Percentiles rank a stretch among this genome's conserved stretches.
Conservation (phyloP, 495 filamentous ascomycete species). For the Parmelia sp. region DNA sequence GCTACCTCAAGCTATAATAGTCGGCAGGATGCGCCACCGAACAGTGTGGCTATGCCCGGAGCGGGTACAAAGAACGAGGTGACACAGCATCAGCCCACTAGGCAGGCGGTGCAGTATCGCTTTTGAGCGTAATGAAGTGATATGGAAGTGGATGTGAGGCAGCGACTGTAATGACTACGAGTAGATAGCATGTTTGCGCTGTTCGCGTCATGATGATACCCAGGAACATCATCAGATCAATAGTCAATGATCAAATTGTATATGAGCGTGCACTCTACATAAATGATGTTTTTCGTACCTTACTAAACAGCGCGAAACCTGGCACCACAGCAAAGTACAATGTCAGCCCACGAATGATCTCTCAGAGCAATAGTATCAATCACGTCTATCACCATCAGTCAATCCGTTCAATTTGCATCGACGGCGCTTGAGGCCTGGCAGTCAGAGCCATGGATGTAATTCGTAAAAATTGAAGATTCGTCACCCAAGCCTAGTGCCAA, state of each 20-base stretch:
- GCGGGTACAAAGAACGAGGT: constrained; percentile 3
- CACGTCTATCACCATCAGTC: not conserved
- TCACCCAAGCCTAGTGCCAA: not conserved
- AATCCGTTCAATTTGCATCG: not conserved
- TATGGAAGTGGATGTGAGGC: not conserved
- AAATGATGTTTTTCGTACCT: not conserved
- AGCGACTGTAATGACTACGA: not conserved
- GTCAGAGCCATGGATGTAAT: not conserved
- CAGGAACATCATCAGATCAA: not conserved
- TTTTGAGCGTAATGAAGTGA: constrained; percentile 2
- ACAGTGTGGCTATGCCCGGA: constrained; percentile 5
- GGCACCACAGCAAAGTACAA: not conserved
- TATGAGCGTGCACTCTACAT: not conserved
- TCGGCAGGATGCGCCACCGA: constrained; percentile 6
- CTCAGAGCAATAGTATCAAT: not conserved
- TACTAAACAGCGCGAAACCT: not conserved
- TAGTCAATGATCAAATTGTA: not conserved
- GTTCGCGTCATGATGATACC: not conserved
- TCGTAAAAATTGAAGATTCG: not conserved
- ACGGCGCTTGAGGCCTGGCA: not conserved
- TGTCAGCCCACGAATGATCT: not conserved
- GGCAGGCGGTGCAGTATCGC: constrained; percentile 19
- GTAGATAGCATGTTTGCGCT: constrained; percentile 2
- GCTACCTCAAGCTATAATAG: constrained; percentile 13
- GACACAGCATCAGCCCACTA: constrained; percentile 8